Evolutionary conservation across 192 early-diverging fungal genomes (phyloP), one percentile per base, ranked within the genome.

Genomic region (Coemansia sp.): DNA sequence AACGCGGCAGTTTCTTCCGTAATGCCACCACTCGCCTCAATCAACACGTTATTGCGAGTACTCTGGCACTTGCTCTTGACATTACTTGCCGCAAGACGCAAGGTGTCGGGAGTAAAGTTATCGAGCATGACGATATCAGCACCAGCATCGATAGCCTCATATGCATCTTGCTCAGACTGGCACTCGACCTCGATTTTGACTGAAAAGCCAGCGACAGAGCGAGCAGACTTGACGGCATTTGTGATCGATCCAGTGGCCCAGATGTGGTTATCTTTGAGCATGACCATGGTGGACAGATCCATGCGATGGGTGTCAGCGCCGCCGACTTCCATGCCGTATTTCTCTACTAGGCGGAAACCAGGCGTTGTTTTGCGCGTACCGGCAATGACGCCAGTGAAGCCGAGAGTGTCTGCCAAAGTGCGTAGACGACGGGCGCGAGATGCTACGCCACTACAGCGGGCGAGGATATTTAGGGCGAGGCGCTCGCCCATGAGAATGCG

Each of bases 181-280:
- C 97, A 99, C 76, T 99, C 97, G 45, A 99, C 95, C 63, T 99
- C 97, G 67, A 99, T 94, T 84, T 98, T 97, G 64, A 97, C 80
- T 9, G 94, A 87, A 70, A 99, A 97, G 0, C 97, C 95, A 42
- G 92, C 92, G 0, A 93, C 93, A 21, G 74, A 66, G 38, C 92
- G 87, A 2, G 97, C 97, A 29, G 87, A 78, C 48, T 88, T 64
- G 1, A 98, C 92, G 7, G 97, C 95, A n/a, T 86, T 84, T 23
- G 94, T 94, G 69, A 99, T 97, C 0, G 95, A 97, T 0, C 97
- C 90, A 44, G 87, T 88, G 62, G 88, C 88, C 97, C 97, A 99
- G 64, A 99, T 90, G 69, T 99, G 97, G 84, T 99, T 98, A 84
- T 99, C 97, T 81, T 99, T 99, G 57, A 99, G 86, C 97, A 99